These are phyloP conservation scores for Eutrema japonicum DNA, from an alignment of 345 rosid species.

Conservation along the genomic window DNA sequence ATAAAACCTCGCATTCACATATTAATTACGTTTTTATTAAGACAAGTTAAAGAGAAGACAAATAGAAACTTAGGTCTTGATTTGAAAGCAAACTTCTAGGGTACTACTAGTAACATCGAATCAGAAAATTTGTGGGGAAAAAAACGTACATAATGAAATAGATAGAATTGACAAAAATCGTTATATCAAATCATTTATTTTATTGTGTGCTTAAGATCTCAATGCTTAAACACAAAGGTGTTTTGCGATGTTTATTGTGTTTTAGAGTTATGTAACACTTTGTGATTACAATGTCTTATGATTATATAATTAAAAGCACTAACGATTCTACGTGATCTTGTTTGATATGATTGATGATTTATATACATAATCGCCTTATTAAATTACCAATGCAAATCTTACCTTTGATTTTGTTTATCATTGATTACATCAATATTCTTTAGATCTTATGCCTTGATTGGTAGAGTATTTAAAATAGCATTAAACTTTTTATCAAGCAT, in stretches of 20 bases:
- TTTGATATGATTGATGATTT: background rate
- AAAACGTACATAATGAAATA: background rate
- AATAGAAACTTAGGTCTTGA: conserved; percentile 45
- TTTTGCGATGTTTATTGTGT: background rate
- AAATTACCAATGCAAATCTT: background rate
- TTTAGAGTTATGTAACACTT: background rate
- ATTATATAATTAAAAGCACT: background rate
- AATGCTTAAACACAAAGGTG: background rate
- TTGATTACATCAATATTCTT: background rate
- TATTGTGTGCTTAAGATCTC: background rate
- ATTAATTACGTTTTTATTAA: background rate
- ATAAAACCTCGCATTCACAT: conserved; percentile 32
- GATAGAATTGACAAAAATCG: background rate
- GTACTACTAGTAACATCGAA: conserved; percentile 17
- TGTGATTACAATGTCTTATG: conserved; percentile 1
- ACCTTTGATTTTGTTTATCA: background rate
- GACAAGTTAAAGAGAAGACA: conserved; percentile 29
- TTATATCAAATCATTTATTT: background rate
- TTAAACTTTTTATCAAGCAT: too few relatives aligned
- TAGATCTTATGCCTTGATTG: too few relatives aligned
- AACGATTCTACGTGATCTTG: conserved; percentile 2
- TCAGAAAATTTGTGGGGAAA: background rate
- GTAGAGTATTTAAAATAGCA: too few relatives aligned
- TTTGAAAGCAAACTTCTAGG: conserved; percentile 38
- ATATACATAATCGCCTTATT: background rate